phyloP scores from a whole-genome alignment of 371 early-diverging fungal species.

The Mucor racemosus region DNA sequence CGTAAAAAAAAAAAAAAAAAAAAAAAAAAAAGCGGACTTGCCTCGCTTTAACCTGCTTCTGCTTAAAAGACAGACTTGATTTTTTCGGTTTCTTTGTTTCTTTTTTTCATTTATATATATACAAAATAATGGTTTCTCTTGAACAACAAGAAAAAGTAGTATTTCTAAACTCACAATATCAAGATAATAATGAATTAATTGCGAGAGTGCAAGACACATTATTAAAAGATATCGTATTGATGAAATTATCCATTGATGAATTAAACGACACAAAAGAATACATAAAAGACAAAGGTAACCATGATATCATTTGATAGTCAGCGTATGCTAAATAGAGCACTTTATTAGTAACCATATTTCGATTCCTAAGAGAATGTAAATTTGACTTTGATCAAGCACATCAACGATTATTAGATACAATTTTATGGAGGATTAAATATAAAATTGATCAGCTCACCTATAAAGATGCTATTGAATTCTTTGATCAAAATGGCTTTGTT shows the following conservation, averaged over 20 bases:
- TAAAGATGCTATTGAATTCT: slow-evolving; percentile 30
- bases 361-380: slow-evolving; percentile 18
- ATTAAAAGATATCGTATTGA: slow-evolving; percentile 8
- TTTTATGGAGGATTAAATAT: slow-evolving; percentile 40
- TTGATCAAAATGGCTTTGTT: slow-evolving; percentile 10
- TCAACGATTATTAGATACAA: slow-evolving; percentile 32
- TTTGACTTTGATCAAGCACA: slow-evolving; percentile 16
- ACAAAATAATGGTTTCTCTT: slow-evolving; percentile 5
- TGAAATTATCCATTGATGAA: slow-evolving; percentile 20
- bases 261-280: slow-evolving; percentile 27
- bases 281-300: slow-evolving; percentile 18
- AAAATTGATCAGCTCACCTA: slow-evolving; percentile 27
- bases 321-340: background rate
- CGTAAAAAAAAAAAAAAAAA: background rate
- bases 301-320: background rate
- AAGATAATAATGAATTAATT: slow-evolving; percentile 26
- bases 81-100: slow-evolving; percentile 3
- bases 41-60: background rate
- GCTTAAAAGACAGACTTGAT: background rate
- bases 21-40: background rate
- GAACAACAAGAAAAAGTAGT: slow-evolving; percentile 27
- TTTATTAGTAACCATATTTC: slow-evolving; percentile 20
- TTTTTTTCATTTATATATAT: slow-evolving; percentile 1
- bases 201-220: slow-evolving; percentile 13
- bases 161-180: slow-evolving; percentile 30